Evolutionary conservation across 306 rosid species (phyloP), one percentile per base, ranked within the genome.

Genomic region (Betula pendula): DNA sequence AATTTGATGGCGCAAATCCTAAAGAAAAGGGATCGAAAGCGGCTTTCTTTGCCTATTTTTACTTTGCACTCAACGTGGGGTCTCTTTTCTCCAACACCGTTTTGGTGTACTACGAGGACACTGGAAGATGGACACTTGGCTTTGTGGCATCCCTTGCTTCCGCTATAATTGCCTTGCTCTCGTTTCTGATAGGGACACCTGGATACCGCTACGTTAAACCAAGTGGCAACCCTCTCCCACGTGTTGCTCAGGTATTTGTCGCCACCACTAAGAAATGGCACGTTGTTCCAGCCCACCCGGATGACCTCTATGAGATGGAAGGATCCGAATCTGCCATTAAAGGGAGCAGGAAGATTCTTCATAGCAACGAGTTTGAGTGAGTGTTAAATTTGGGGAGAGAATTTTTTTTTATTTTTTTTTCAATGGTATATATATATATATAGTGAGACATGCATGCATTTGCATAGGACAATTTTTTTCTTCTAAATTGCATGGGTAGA

Each of bases 31-130:
- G 35, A 20, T 51, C 82, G 0, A 86, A 86, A 79, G 83, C 52
- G 1, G 81, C 84, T 8, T 88, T 86, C 85, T 88, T 88, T 69
- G 42, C 81, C 63, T 88, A 84, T 51, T 88, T 88, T 69, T 88
- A 88, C 85, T 88, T 88, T 65, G 82, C 88, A n/a, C 88, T 88
- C 77, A 88, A 88, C 24, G 72, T 82, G 9, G 92, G 92, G 8
- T 88, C 88, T 15, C 79, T 88, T 8, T 88, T 88, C 85, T 88
- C 92, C 24, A 88, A 88, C 78, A 86, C 90, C 17, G 15, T 88
- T 2, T 73, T 88, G 20, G 92, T 88, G 0, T 88, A 84, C 67
- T 86, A 33, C 5, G 92, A 88, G 78, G 88, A 88, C 27, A 0
- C 70, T 1, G 92, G 92, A 6, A 52, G 35, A 81, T 88, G 92